Conservation (phyloP, 1,284 basidiomycete genomes). For the Coniferiporia sulphurascens region DNA sequence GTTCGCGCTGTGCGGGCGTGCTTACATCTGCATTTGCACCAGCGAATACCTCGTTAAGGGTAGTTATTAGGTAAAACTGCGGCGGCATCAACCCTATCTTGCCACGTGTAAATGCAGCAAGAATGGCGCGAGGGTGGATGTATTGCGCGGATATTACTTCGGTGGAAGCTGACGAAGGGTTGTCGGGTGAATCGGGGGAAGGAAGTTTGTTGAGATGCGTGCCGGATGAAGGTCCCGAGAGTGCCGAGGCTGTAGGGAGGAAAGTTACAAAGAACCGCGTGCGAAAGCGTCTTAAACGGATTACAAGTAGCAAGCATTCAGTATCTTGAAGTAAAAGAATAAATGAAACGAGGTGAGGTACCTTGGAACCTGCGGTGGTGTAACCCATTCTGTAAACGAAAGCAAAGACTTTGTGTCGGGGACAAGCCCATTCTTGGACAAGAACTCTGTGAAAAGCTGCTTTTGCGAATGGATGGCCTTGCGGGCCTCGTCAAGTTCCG, state of each 20-base stretch:
- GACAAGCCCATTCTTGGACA: slow-evolving; percentile 39
- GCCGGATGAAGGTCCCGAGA: slow-evolving; percentile 45
- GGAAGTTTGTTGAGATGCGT: slow-evolving; percentile 52
- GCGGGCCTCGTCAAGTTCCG: slow-evolving; percentile 47
- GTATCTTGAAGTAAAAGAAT: not conserved
- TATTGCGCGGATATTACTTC: slow-evolving; percentile 66
- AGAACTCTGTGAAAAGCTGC: slow-evolving; percentile 47
- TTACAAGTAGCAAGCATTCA: not conserved
- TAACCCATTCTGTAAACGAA: slow-evolving; percentile 70
- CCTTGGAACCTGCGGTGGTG: slow-evolving; percentile 50
- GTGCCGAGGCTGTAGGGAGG: slow-evolving; percentile 38
- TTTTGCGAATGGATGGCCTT: slow-evolving; percentile 49
- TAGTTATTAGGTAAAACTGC: slow-evolving; percentile 62
- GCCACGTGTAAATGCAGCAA: slow-evolving; percentile 45
- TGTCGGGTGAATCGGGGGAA: slow-evolving; percentile 58
- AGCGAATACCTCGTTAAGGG: slow-evolving; percentile 41
- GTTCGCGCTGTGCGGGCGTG: slow-evolving; percentile 40
- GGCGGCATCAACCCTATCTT: slow-evolving; percentile 64
- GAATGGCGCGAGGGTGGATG: slow-evolving; percentile 45
- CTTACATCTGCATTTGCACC: slow-evolving; percentile 28
- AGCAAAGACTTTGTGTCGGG: slow-evolving; percentile 43
- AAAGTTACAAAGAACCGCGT: slow-evolving; percentile 64
- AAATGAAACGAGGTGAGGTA: slow-evolving; percentile 22
- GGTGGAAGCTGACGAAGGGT: slow-evolving; percentile 4
- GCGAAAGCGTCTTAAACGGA: slow-evolving; percentile 51